These are phyloP conservation scores for Hirschioporus abietinus DNA, from an alignment of 768 basidiomycete genomes.

Conservation along the genomic window DNA sequence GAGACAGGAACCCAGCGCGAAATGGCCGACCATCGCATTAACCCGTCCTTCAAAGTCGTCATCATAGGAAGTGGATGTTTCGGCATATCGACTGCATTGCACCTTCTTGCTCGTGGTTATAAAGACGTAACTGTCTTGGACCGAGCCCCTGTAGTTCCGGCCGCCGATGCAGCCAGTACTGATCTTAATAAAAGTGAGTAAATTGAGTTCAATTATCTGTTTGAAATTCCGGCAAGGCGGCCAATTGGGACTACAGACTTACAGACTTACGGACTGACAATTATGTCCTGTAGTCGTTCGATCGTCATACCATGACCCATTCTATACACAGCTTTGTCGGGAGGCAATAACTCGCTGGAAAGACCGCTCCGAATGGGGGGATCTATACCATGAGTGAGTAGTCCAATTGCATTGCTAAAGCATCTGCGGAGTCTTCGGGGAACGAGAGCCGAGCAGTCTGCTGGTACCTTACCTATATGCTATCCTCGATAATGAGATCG, in stretches of 20 bases:
- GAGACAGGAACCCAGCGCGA: not conserved
- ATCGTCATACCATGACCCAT: constrained; percentile 63
- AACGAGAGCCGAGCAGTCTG: not conserved
- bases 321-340: constrained; percentile 65
- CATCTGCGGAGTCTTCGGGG: not conserved
- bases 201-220: constrained; percentile 9
- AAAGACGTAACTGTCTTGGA: constrained; percentile 71
- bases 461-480: not conserved
- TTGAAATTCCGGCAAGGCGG: not conserved
- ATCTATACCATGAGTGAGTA: constrained; percentile 77
- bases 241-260: not conserved
- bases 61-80: constrained; percentile 84
- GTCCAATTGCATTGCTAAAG: not conserved
- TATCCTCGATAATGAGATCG: not conserved
- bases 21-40: constrained; percentile 1
- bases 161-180: constrained; percentile 73
- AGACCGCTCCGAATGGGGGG: constrained; percentile 54
- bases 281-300: constrained; percentile 54
- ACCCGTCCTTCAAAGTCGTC: constrained; percentile 31
- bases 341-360: constrained; percentile 80
- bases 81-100: constrained; percentile 80
- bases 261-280: not conserved
- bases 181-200: constrained; percentile 39
- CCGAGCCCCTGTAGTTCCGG: constrained; percentile 61
- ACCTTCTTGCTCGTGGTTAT: constrained; percentile 69